These are phyloP conservation scores for Trichomonas tenax DNA, from an alignment of 208 protist genomes.

Conservation along the genomic window DNA sequence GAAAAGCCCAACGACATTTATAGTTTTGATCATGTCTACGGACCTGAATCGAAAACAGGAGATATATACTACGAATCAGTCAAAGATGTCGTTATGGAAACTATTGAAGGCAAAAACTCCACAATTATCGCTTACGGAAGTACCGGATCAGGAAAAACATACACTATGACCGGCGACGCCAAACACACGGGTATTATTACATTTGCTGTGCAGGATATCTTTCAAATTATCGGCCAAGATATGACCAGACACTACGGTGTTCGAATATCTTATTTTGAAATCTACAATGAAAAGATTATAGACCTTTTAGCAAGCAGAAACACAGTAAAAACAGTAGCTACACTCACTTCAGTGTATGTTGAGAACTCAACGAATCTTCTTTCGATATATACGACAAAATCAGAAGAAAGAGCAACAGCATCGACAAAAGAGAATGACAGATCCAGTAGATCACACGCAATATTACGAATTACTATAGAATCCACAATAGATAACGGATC, in stretches of 20 bases:
- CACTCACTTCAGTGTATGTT: background rate
- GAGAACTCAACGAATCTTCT: background rate
- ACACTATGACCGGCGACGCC: constrained; percentile 22
- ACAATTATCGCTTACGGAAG: constrained; percentile 30
- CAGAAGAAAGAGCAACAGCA: background rate
- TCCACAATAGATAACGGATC: background rate
- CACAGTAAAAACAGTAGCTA: background rate
- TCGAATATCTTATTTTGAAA: constrained; percentile 40
- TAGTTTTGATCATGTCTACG: constrained; percentile 15
- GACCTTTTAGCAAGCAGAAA: constrained; percentile 35
- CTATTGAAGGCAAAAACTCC: constrained; percentile 22
- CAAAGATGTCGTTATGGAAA: background rate
- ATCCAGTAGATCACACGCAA: constrained; percentile 3
- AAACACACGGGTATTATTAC: constrained; percentile 17
- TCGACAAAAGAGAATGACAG: background rate
- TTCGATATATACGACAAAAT: background rate
- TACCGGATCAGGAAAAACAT: constrained; percentile 29
- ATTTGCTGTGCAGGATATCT: constrained; percentile 19
- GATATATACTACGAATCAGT: constrained; percentile 24
- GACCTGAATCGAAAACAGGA: background rate
- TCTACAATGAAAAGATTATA: constrained; percentile 46
- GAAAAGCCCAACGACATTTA: background rate
- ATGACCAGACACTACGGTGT: constrained; percentile 21
- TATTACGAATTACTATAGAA: background rate
- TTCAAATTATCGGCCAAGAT: constrained; percentile 3